Base-by-base conservation (phyloP, 2,329 filamentous ascomycete species). In the Westerdykella aurantiaca region DNA sequence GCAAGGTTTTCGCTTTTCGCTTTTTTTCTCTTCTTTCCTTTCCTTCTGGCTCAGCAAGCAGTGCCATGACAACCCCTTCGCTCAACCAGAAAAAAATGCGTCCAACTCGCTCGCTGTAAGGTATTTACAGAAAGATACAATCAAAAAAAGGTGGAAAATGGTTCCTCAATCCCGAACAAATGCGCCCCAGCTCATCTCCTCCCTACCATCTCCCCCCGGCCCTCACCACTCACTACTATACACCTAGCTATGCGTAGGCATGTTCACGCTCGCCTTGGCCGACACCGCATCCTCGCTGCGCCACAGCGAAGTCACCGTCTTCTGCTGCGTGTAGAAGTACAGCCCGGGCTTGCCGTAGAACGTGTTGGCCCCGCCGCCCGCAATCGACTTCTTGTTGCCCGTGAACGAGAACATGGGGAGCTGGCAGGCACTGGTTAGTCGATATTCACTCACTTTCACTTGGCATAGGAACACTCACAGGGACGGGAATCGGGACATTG, bases 301-400 rank as follows among this genome's bases (percentile, higher is more conserved):
- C 93, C 93, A 98, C 66, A 94, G 72, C 54, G 88, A 85, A 42
- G 93, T 98, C 39, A 98, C 93, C 2, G 93, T 98, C 86, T 98
- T 97, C 64, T 86, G 80, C 73, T 97, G 93, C 3, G 93, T 98
- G 71, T 95, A 97, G 67, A 98, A 98, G 64, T 86, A 83, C 65
- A 98, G 71, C 18, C 91, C 93, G 0, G 89, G 88, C 70, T 87
- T 86, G 54, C 93, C 93, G 71, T 98, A 98, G 68, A 98, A 97
- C 13, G 89, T 95, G 72, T 81, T 95, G 31, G 87, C 86, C 48
- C 93, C 91, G 41, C 90, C 90, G 43, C 91, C 93, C 0, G 93
- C 93, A 45, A 97, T 77, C 61, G 83, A 88, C 78, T 86, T 90
- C 83, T 98, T 79, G 66, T 83, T 83, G 14, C 80, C 80, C 2